These are phyloP conservation scores for Yarrowia divulgata DNA, from an alignment of 805 yeast genomes.

Conservation along the genomic window DNA sequence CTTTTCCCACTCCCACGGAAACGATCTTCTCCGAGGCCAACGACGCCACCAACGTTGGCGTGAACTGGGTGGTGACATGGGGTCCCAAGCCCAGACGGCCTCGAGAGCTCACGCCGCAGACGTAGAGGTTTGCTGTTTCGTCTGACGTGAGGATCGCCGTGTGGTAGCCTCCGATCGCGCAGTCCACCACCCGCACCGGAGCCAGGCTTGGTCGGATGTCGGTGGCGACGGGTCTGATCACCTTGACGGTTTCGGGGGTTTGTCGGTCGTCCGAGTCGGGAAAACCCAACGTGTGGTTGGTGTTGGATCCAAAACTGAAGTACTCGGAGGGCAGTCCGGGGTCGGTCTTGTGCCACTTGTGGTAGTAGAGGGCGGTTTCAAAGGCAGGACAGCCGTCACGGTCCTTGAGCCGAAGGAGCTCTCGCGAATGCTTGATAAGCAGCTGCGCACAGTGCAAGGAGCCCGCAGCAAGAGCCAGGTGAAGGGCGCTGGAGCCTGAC, in stretches of 20 bases:
- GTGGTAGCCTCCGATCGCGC: conserved; percentile 70
- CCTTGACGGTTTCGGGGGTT: conserved; percentile 54
- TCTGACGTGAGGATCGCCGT: conserved; percentile 65
- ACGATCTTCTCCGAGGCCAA: conserved; percentile 50
- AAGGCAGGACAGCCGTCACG: conserved; percentile 75
- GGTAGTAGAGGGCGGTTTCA: conserved; percentile 55
- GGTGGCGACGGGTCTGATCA: conserved; percentile 43
- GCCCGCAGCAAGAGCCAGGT: conserved; percentile 67
- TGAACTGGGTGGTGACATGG: conserved; percentile 50
- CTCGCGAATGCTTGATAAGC: conserved; percentile 51
- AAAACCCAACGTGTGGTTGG: conserved; percentile 68
- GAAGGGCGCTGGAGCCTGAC: conserved; percentile 83
- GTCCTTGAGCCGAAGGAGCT: conserved; percentile 65
- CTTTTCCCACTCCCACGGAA: conserved; percentile 62
- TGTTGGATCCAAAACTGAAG: conserved; percentile 68
- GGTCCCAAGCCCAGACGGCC: conserved; percentile 73
- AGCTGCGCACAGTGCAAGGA: conserved; percentile 62
- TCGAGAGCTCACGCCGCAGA: conserved; percentile 71
- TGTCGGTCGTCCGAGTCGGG: conserved; percentile 66
- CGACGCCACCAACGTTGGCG: conserved; percentile 55
- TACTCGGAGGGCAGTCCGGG: conserved; percentile 46
- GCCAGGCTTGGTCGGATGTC: conserved; percentile 22
- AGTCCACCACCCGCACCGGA: conserved; percentile 53
- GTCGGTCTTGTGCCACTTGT: conserved; percentile 12
- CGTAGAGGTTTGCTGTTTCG: conserved; percentile 56